Evolutionary conservation across 352 stramenopile genomes (phyloP), one percentile per base, ranked within the genome.

Genomic region (Phytophthora europaea): DNA sequence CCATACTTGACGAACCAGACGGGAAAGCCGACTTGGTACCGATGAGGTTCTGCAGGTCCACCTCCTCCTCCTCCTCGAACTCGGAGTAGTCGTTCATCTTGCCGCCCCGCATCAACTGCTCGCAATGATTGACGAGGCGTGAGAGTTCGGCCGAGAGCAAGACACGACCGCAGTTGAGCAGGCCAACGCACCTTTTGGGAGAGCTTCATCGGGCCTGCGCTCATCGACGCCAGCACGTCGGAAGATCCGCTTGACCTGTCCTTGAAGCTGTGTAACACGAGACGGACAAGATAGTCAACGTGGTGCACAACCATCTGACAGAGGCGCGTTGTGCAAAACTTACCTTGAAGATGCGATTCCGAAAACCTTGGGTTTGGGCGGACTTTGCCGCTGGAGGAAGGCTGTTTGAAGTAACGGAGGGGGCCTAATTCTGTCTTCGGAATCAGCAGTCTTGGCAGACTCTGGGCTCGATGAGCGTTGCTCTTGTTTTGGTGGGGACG

Each of bases 41-140:
- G n/a, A 93, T 92, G 61, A 94, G 79, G n/a, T 88, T 92, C 61
- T 89, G 81, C 52, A 93, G 60, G 76, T 95, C 79, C 31, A 93
- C 79, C 33, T 91, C 84, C 18, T 94, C 86, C 54, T 95, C 88
- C 48, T 94, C 87, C 52, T 95, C 84, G 58, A 94, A 94, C 70
- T 94, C 85, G 4, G 83, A 94, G 69, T 92, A 91, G 55, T 94
- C 89, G 60, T 81, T 78, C 70, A 94, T 89, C 61, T 88, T 93
- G 23, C 79, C 84, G 9, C 87, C 85, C n/a, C 87, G 85, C 51
- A 95, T 84, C 15, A 93, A 65, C 86, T 92, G 52, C 23, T 51
- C 20, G 28, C 12, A 45, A 60, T 50, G 8, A 43, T 55, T 22
- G 8, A 65, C 16, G 36, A 76, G 31, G 6, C 53, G 34, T 62